Evolutionary conservation across 2,329 filamentous ascomycete genomes (phyloP).

Genomic region (Dactylonectria macrodidyma): DNA sequence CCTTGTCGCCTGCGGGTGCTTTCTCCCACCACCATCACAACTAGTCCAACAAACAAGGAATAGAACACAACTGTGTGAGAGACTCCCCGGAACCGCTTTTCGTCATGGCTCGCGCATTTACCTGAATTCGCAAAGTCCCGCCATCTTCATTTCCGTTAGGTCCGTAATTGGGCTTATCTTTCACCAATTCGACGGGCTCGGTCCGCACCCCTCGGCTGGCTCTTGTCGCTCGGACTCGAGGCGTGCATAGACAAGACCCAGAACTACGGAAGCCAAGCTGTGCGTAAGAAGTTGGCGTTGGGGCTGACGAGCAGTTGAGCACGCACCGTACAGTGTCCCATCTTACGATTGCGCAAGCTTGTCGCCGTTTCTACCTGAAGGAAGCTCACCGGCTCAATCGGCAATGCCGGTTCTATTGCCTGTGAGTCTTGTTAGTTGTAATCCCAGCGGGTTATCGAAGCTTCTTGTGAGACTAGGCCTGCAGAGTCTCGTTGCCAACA

Average conservation of each 20-base stretch:
- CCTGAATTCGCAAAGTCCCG: conserved; percentile 32
- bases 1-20: conserved; percentile 26
- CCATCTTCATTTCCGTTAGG: conserved; percentile 32
- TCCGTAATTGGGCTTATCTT: conserved; percentile 13
- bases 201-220: conserved; percentile 27
- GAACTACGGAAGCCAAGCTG: conserved; percentile 13
- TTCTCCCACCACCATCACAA: conserved; percentile 34
- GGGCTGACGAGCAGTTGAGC: conserved; percentile 10
- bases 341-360: neutral
- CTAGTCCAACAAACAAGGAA: conserved; percentile 38
- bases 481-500: neutral
- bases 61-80: neutral
- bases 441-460: neutral
- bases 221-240: conserved; percentile 14
- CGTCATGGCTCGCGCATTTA: conserved; percentile 21
- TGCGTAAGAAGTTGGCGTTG: neutral
- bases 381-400: conserved; percentile 4
- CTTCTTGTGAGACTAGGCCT: neutral
- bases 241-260: conserved; percentile 19
- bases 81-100: conserved; percentile 33
- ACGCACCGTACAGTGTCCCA: conserved; percentile 17
- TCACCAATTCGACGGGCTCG: conserved; percentile 30
- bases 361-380: conserved; percentile 18
- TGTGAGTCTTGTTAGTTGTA: neutral
- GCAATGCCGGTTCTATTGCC: neutral